phyloP scores from a whole-genome alignment of 306 rosid genomes.

The Lupinus albus region DNA sequence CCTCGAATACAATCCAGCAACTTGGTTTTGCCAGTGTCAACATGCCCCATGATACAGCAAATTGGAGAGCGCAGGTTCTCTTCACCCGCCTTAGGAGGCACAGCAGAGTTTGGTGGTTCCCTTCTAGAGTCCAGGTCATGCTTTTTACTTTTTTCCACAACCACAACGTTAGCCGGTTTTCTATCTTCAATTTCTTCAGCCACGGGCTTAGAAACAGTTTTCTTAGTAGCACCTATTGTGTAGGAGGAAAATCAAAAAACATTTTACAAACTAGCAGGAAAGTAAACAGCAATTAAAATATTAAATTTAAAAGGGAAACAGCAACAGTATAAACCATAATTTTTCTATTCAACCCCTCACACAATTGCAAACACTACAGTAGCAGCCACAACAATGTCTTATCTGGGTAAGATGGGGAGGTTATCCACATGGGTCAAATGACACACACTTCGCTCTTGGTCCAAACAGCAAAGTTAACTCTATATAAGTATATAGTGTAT shows the following conservation, averaged over 20 bases:
- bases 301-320: constrained; percentile 12
- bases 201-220: constrained; percentile 44
- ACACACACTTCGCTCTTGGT: constrained; percentile 4
- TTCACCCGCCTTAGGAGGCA: constrained; percentile 48
- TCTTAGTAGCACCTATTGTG: constrained; percentile 48
- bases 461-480: constrained; percentile 23
- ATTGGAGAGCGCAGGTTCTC: constrained; percentile 93
- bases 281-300: neutral
- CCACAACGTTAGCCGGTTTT: constrained; percentile 47
- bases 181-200: constrained; percentile 49
- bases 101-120: constrained; percentile 37
- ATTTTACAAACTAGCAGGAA: constrained; percentile 17
- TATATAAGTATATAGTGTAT: neutral
- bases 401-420: constrained; percentile 1
- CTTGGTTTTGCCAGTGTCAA: constrained; percentile 95
- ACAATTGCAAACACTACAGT: neutral
- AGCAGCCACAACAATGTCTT: neutral
- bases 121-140: constrained; percentile 41
- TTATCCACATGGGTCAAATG: constrained; percentile 1
- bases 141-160: constrained; percentile 47
- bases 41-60: constrained; percentile 99
- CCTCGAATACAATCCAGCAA: constrained; percentile 92
- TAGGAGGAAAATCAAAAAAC: constrained; percentile 30
- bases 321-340: constrained; percentile 9
- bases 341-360: constrained; percentile 1